Conservation (phyloP, 208 protist genomes). For the Leptomonas pyrrhocoris region DNA sequence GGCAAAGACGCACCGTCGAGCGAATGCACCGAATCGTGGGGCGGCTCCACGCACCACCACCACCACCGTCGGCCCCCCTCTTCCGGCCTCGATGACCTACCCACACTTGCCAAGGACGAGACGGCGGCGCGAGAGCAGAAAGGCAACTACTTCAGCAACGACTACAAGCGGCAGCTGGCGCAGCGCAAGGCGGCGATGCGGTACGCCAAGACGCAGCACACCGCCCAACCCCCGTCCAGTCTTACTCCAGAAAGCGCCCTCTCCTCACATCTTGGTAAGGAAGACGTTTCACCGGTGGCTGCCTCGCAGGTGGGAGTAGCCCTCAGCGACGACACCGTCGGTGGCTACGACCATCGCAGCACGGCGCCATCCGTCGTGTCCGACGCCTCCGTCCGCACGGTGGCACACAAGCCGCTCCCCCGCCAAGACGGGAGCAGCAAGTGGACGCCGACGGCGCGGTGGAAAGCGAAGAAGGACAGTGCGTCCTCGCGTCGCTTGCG, state of each 20-base stretch:
- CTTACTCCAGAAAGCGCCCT: neutral
- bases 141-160: constrained; percentile 21
- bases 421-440: neutral
- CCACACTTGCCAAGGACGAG: neutral
- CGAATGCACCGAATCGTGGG: neutral
- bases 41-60: constrained; percentile 1
- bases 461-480: neutral
- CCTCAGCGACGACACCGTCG: neutral
- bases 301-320: neutral
- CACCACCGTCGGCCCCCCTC: neutral
- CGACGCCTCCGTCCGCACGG: constrained; percentile 15
- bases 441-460: neutral
- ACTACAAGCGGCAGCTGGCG: constrained; percentile 14
- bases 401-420: constrained; percentile 12
- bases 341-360: neutral
- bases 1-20: neutral
- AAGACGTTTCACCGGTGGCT: neutral
- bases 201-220: neutral
- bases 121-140: constrained; percentile 1
- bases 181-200: constrained; percentile 7
- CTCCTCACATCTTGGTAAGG: constrained; percentile 6
- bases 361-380: constrained; percentile 4
- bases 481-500: neutral
- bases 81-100: neutral
- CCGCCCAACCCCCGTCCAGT: neutral